A percentile compares a stretch with the other conserved stretches of the same genome.
Evolutionary conservation across 2,329 filamentous ascomycete species (phyloP).

Genomic region (Ascosphaera pollenicola): DNA sequence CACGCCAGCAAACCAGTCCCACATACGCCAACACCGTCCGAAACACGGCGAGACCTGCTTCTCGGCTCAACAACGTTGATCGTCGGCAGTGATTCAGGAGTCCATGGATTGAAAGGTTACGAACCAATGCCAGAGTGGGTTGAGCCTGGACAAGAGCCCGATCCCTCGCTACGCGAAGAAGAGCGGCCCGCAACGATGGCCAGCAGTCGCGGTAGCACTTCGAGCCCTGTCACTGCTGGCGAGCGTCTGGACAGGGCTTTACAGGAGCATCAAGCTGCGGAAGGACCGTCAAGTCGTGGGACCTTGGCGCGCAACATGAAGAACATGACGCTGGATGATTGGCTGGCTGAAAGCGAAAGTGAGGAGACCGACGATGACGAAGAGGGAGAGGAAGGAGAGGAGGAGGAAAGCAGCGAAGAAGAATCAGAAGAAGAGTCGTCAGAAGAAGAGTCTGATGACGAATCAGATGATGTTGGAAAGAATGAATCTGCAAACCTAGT

Average conservation of each 20-base stretch:
- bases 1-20: conserved; percentile 88
- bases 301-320: conserved; percentile 17
- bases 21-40: conserved; percentile 71
- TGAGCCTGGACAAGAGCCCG: conserved; percentile 53
- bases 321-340: conserved; percentile 75
- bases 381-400: conserved; percentile 28
- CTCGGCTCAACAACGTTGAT: conserved; percentile 75
- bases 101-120: conserved; percentile 59
- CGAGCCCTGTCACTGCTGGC: conserved; percentile 16
- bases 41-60: conserved; percentile 52
- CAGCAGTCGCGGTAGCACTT: conserved; percentile 20
- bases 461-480: conserved; percentile 4
- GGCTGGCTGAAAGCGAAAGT: conserved; percentile 57
- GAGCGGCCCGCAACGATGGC: conserved; percentile 20
- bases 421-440: conserved; percentile 10
- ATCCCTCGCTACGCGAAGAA: conserved; percentile 44
- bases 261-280: conserved; percentile 17
- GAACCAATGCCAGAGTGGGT: conserved; percentile 71
- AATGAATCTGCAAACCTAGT: neutral
- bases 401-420: conserved; percentile 19
- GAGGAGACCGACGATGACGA: conserved; percentile 30
- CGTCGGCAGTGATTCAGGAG: conserved; percentile 50
- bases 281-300: conserved; percentile 7
- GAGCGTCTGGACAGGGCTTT: conserved; percentile 21
- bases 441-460: conserved; percentile 22